Percentiles rank a stretch among this genome's conserved stretches.
These are phyloP conservation scores for Tetraselmis chui DNA, from an alignment of 139 green algal genomes.

Conservation along the genomic window DNA sequence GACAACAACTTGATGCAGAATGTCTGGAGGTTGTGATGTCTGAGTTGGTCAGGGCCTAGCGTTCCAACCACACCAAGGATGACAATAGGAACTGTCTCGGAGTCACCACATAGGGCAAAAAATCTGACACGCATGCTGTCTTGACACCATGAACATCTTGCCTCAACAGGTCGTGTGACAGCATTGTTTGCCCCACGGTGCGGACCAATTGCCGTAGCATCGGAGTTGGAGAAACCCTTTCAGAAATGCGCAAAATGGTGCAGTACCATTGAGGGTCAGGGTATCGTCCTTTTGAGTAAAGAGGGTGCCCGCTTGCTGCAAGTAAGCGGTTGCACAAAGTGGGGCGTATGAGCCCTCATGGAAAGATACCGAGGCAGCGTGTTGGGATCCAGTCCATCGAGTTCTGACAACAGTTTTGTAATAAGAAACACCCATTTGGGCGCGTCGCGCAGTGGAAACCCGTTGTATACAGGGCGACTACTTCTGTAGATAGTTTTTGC, in stretches of 20 bases:
- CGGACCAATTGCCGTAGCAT: neutral
- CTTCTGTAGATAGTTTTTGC: neutral
- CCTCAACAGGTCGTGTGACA: neutral
- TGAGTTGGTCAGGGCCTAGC: neutral
- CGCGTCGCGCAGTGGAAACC: too few species aligned
- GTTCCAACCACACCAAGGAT: neutral
- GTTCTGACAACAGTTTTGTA: slow-evolving; percentile 1
- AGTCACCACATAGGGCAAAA: neutral
- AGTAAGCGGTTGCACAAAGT: neutral
- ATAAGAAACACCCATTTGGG: neutral
- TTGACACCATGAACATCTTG: neutral
- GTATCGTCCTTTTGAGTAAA: neutral
- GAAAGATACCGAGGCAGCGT: neutral
- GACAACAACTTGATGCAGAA: neutral
- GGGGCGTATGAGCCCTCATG: neutral
- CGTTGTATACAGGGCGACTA: too few species aligned
- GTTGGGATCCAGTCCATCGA: neutral
- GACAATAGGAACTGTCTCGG: neutral
- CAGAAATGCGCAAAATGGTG: neutral
- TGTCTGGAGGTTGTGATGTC: neutral
- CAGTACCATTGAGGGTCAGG: neutral
- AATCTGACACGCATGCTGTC: neutral
- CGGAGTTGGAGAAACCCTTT: neutral
- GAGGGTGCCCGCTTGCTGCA: neutral
- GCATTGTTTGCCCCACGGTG: neutral